Conservation (phyloP, 2,329 filamentous ascomycete species). For the Aspergillus sp. region DNA sequence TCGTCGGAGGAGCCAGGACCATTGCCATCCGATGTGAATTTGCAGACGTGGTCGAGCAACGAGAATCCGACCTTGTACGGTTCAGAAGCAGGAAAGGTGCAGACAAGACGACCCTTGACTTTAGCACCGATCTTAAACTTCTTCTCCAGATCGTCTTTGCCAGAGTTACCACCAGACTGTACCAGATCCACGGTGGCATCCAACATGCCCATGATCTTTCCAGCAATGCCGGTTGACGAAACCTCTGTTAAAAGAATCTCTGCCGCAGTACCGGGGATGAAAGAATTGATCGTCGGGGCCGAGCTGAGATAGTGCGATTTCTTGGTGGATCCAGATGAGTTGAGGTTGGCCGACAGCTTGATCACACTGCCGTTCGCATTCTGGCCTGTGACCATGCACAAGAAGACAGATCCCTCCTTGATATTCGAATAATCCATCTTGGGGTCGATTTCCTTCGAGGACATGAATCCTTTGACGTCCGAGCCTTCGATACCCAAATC, state of each 20-base stretch:
- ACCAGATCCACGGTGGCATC: conserved; percentile 88
- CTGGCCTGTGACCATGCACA: conserved; percentile 77
- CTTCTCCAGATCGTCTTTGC: conserved; percentile 67
- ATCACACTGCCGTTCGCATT: conserved; percentile 77
- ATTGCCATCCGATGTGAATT: conserved; percentile 48
- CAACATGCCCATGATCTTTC: conserved; percentile 88
- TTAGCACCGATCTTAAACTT: conserved; percentile 83
- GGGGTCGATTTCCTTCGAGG: conserved; percentile 75
- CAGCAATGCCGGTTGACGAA: conserved; percentile 70
- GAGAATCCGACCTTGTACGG: conserved; percentile 85
- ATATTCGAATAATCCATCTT: conserved; percentile 65
- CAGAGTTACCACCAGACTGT: conserved; percentile 76
- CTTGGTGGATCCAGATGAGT: conserved; percentile 66
- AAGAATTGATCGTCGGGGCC: conserved; percentile 83
- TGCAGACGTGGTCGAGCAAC: conserved; percentile 76
- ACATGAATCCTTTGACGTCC: conserved; percentile 76
- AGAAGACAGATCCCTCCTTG: conserved; percentile 78
- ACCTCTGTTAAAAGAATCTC: conserved; percentile 80
- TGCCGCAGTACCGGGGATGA: conserved; percentile 86
- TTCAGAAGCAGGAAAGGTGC: conserved; percentile 76
- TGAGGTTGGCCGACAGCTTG: conserved; percentile 75
- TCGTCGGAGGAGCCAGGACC: conserved; percentile 46
- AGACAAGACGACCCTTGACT: conserved; percentile 81
- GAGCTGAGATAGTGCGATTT: conserved; percentile 66
- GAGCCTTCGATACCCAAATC: conserved; percentile 73